Base-by-base conservation (phyloP, 2,329 filamentous ascomycete genomes). In the Fusarium irregulare region DNA sequence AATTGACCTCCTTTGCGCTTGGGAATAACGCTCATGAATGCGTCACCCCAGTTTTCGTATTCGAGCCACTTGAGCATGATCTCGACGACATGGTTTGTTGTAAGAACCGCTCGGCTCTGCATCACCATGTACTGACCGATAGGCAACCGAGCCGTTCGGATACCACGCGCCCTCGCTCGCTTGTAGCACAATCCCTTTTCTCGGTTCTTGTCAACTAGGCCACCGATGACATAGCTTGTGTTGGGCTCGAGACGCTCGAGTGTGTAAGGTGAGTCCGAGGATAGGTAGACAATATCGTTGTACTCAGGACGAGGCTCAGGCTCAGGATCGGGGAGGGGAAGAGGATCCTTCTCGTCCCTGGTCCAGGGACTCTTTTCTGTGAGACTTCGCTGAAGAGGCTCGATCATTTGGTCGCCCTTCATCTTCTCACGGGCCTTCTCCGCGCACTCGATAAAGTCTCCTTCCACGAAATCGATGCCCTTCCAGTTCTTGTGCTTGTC, bases 81-180 rank as follows among this genome's bases (percentile, higher is more conserved):
- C 81, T 98, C 95, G 48, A 96, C 88, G 2, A 99, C 96, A 76
- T 99, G 96, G 77, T 98, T 99, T 10, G 95, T 98, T 6, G 95
- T 91, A 60, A 99, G 83, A 7, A 99, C 93, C 73, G 91, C 89
- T 32, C 96, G 89, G 74, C 92, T 94, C 59, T 91, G 87, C 92
- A 99, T 97, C 69, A 93, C 87, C 85, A 99, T 91, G 79, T 93
- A 98, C 68, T 98, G 91, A n/a, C 94, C 93, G 74, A 99, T 98
- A 0, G 96, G 96, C 58, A 99, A 80, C 78, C 93, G 94, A 3
- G 95, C 96, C 0, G 96, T 98, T 69, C 91, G 91, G 73, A 99
- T 89, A 1, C 92, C 92, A 66, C 86, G 86, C 57, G 91, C 88
- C 56, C 87, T 84, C 0, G 96, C 96, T 18, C 92, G 87, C 74